phyloP scores from a whole-genome alignment of 2,329 filamentous ascomycete species.

The Metarhizium album region DNA sequence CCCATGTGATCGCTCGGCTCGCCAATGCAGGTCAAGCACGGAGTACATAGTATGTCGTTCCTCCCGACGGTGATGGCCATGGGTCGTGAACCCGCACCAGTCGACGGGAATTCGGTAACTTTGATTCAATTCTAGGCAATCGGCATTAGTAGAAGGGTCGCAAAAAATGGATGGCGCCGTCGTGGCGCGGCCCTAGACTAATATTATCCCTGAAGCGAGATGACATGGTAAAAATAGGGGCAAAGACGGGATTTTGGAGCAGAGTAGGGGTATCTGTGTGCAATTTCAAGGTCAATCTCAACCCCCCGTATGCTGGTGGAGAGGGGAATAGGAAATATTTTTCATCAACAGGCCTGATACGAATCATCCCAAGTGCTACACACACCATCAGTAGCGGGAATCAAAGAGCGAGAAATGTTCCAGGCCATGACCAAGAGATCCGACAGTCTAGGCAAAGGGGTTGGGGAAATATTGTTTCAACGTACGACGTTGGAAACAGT shows the following conservation, averaged over 20 bases:
- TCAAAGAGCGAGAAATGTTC: background rate
- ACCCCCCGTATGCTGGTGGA: background rate
- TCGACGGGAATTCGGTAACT: background rate
- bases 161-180: background rate
- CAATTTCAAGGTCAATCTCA: background rate
- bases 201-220: conserved; percentile 19
- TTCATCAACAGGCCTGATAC: background rate
- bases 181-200: conserved; percentile 16
- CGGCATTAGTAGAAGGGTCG: background rate
- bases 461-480: background rate
- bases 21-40: conserved; percentile 3
- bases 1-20: conserved; percentile 1
- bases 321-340: background rate
- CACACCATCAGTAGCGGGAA: background rate
- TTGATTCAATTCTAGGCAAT: background rate
- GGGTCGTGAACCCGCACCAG: background rate
- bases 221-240: conserved; percentile 13
- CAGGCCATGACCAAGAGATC: background rate
- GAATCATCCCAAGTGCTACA: background rate
- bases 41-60: too few relatives aligned
- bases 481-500: background rate
- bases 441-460: background rate
- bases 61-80: background rate
- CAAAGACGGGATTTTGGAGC: conserved; percentile 6
- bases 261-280: background rate